Percentiles rank a stretch among this genome's conserved stretches.
phyloP scores from a whole-genome alignment of 2,329 filamentous ascomycete species.

The Hypoxylon sp. region DNA sequence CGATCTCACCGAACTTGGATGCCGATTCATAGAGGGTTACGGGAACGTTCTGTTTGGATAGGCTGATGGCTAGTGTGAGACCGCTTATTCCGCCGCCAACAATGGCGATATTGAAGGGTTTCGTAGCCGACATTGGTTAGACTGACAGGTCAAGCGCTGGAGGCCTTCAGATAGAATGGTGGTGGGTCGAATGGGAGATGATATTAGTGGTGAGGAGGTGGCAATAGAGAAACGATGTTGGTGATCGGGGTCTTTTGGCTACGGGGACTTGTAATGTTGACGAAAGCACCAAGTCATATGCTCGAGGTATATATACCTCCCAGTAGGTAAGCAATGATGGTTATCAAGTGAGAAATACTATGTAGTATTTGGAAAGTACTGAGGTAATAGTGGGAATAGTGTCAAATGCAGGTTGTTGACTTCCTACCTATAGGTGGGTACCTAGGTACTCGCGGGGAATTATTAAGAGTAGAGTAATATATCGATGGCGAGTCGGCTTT shows the following conservation, averaged over 20 bases:
- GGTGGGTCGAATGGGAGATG: not conserved
- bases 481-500: not conserved
- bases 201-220: not conserved
- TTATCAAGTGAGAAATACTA: not conserved
- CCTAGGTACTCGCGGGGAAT: slow-evolving; percentile 4
- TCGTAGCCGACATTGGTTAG: slow-evolving; percentile 16
- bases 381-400: slow-evolving; percentile 4
- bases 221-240: not conserved
- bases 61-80: slow-evolving; percentile 47
- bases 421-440: too few species aligned
- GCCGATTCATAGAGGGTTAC: slow-evolving; percentile 50
- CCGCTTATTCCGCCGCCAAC: slow-evolving; percentile 53
- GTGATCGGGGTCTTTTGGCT: not conserved
- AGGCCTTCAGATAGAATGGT: not conserved
- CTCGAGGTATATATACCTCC: too few species aligned
- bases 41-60: slow-evolving; percentile 43
- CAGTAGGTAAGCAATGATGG: not conserved
- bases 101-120: slow-evolving; percentile 48
- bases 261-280: not conserved
- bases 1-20: slow-evolving; percentile 46
- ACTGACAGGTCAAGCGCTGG: not conserved
- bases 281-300: not conserved
- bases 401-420: not conserved
- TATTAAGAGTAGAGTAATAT: too few species aligned
- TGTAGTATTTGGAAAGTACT: not conserved